These are phyloP conservation scores for Saccharomyces hybrid DNA, from an alignment of 1,139 yeast species.

Conservation along the genomic window DNA sequence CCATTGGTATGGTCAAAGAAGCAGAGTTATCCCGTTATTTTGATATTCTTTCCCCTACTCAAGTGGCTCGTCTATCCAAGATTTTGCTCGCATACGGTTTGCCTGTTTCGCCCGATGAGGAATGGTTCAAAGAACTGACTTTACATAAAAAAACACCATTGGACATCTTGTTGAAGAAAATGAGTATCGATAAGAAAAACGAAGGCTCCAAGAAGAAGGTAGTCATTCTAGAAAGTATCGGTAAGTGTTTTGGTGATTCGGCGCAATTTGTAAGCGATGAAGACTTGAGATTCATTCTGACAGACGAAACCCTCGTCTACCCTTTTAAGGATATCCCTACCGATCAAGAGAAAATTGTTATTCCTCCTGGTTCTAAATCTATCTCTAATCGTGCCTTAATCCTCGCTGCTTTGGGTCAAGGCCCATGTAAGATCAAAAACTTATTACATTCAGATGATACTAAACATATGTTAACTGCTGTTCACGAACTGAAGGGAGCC, in stretches of 20 bases:
- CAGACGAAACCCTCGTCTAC: constrained; percentile 71
- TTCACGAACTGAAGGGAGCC: constrained; percentile 73
- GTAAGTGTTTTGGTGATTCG: constrained; percentile 78
- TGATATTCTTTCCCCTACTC: constrained; percentile 85
- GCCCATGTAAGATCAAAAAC: constrained; percentile 75
- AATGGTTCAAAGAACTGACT: constrained; percentile 62
- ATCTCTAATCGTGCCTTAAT: constrained; percentile 94
- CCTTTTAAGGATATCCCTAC: constrained; percentile 43
- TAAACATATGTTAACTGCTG: constrained; percentile 88
- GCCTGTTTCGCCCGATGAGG: constrained; percentile 74
- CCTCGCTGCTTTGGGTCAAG: constrained; percentile 84
- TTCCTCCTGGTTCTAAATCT: constrained; percentile 96
- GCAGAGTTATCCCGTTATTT: constrained; percentile 89
- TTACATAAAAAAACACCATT: constrained; percentile 63
- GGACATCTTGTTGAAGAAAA: constrained; percentile 63
- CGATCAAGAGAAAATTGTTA: constrained; percentile 39
- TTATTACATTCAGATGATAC: constrained; percentile 93
- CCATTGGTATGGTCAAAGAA: constrained; percentile 89
- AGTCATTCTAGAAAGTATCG: constrained; percentile 76
- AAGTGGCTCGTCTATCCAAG: constrained; percentile 82
- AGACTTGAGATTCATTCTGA: constrained; percentile 71
- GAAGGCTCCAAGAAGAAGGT: constrained; percentile 87
- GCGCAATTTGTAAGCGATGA: constrained; percentile 80
- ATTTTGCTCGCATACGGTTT: constrained; percentile 79
- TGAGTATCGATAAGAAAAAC: constrained; percentile 95